A percentile compares a stretch with the other conserved stretches of the same genome.
These are phyloP conservation scores for Aspergillus chevalieri DNA, from an alignment of 2,329 filamentous ascomycete genomes.

Conservation along the genomic window DNA sequence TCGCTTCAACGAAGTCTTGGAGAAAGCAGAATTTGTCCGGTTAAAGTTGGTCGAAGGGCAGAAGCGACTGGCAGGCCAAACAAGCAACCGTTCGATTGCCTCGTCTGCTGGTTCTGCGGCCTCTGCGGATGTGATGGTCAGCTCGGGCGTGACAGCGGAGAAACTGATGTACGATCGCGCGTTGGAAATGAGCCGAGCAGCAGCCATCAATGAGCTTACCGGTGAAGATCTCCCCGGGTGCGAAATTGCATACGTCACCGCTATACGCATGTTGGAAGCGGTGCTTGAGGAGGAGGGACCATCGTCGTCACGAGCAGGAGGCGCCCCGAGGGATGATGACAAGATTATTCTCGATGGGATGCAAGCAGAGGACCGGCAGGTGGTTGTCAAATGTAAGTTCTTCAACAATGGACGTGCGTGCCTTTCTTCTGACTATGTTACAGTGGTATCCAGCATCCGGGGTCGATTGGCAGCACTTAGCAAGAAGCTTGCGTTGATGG, in stretches of 20 bases:
- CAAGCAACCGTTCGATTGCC: constrained; percentile 65
- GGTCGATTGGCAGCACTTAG: constrained; percentile 41
- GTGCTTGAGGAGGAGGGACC: constrained; percentile 78
- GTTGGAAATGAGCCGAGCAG: constrained; percentile 89
- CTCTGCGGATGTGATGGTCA: constrained; percentile 73
- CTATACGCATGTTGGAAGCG: constrained; percentile 90
- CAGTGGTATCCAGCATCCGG: constrained; percentile 47
- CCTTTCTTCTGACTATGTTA: constrained; percentile 16
- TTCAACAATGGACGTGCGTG: not conserved
- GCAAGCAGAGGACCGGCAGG: constrained; percentile 43
- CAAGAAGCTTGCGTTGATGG: constrained; percentile 45
- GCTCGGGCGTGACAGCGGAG: constrained; percentile 84
- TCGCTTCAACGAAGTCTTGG: constrained; percentile 93
- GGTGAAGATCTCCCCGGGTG: constrained; percentile 82
- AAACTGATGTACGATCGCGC: constrained; percentile 98
- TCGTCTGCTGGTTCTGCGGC: constrained; percentile 55
- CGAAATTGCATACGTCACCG: constrained; percentile 87
- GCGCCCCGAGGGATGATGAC: constrained; percentile 13
- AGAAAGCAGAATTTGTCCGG: constrained; percentile 93
- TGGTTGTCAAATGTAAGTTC: constrained; percentile 46
- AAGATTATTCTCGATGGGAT: constrained; percentile 37
- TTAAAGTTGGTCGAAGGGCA: constrained; percentile 82
- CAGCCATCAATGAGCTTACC: constrained; percentile 92
- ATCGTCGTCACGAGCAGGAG: constrained; percentile 21
- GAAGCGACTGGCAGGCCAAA: constrained; percentile 72